These are phyloP conservation scores for Suhomyces emberorum DNA, from an alignment of 805 yeast genomes.

Conservation along the genomic window DNA sequence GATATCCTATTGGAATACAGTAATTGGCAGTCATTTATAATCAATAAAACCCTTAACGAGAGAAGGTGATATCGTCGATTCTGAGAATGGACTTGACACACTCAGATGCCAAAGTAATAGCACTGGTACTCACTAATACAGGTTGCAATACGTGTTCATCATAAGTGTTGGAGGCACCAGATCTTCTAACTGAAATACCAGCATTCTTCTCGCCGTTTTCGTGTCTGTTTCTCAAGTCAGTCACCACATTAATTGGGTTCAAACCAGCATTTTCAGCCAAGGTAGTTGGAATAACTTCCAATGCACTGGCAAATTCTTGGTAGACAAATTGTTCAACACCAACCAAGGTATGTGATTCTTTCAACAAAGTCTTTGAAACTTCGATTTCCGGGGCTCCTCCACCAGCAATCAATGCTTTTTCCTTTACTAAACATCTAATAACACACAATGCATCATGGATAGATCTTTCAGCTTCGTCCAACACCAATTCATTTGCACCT, in stretches of 20 bases:
- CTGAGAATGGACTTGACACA: conserved; percentile 93
- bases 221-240: conserved; percentile 88
- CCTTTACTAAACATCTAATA: conserved; percentile 80
- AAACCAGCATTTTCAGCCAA: conserved; percentile 94
- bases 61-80: conserved; percentile 94
- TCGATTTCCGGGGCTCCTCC: conserved; percentile 99
- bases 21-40: no score
- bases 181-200: conserved; percentile 93
- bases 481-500: conserved; percentile 86
- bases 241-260: conserved; percentile 85
- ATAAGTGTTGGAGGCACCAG: conserved; percentile 86
- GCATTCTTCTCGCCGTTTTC: conserved; percentile 88
- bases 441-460: conserved; percentile 97
- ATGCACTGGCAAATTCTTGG: conserved; percentile 87
- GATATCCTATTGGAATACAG: no score
- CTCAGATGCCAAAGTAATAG: conserved; percentile 92
- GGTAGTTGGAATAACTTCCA: conserved; percentile 91
- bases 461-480: conserved; percentile 97
- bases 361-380: conserved; percentile 68
- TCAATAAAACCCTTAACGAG: no score
- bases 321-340: conserved; percentile 91
- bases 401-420: conserved; percentile 90
- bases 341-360: conserved; percentile 66
- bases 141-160: conserved; percentile 97
- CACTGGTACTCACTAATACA: conserved; percentile 89